Percentiles rank a stretch among this genome's conserved stretches.
Conservation (phyloP, 2,329 filamentous ascomycete genomes). For the Colletotrichum godetiae region DNA sequence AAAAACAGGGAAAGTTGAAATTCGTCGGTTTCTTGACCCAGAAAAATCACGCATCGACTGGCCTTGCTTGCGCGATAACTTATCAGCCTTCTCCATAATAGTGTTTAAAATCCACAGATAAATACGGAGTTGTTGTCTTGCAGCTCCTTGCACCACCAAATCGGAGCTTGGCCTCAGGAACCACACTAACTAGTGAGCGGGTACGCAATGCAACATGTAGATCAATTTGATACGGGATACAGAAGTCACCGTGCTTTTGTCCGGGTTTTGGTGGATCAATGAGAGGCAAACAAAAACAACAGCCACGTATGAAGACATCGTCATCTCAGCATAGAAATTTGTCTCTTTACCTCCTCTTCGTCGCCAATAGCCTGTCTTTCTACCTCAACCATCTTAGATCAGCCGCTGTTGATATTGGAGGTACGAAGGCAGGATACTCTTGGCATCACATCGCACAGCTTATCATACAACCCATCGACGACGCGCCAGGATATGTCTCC, state of each 20-base stretch:
- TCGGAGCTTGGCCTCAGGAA: neutral
- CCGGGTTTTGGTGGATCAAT: neutral
- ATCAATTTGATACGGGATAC: conserved; percentile 6
- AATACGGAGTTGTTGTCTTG: neutral
- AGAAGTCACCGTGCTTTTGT: neutral
- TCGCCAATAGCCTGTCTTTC: neutral
- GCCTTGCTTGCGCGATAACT: neutral
- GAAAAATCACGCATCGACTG: neutral
- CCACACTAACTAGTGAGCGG: neutral
- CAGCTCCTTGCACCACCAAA: conserved; percentile 4
- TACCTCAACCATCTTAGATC: neutral
- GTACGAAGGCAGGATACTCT: no score
- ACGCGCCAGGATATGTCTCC: conserved; percentile 13
- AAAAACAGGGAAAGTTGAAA: neutral
- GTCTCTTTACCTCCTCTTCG: neutral
- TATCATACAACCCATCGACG: neutral
- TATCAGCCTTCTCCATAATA: neutral
- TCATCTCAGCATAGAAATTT: neutral
- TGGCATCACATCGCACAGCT: neutral
- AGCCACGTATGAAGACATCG: neutral
- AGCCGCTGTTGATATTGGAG: neutral
- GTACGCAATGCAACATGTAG: neutral
- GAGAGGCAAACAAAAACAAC: neutral
- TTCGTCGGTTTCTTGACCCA: neutral
- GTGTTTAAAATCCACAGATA: neutral